These are phyloP conservation scores for Atkinsonella hypoxylon DNA, from an alignment of 2,329 filamentous ascomycete species.

Conservation along the genomic window DNA sequence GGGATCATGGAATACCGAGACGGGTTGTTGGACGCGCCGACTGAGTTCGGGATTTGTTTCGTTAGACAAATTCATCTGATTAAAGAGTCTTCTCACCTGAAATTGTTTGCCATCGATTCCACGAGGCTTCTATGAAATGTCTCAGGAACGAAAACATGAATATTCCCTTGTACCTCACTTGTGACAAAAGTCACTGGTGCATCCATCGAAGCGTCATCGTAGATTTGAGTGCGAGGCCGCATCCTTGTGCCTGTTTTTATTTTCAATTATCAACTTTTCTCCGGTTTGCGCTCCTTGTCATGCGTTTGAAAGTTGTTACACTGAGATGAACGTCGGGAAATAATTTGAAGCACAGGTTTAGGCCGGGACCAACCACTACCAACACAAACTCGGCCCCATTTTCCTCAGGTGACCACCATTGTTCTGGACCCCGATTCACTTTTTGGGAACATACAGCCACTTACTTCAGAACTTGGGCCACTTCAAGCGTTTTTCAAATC, in stretches of 20 bases:
- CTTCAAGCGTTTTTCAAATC: neutral
- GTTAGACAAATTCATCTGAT: neutral
- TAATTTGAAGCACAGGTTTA: neutral
- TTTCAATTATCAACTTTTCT: neutral
- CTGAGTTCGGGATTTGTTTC: constrained; percentile 7
- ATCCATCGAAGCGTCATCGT: constrained; percentile 4
- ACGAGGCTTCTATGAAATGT: constrained; percentile 10
- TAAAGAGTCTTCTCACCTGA: constrained; percentile 12
- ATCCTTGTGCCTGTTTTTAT: neutral
- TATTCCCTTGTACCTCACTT: constrained; percentile 11
- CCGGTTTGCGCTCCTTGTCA: neutral
- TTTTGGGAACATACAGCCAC: neutral
- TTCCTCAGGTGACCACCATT: too few species aligned
- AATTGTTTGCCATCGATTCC: constrained; percentile 12
- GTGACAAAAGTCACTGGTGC: constrained; percentile 15
- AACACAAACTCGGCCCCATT: too few species aligned
- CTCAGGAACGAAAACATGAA: constrained; percentile 17
- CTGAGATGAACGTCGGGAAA: neutral
- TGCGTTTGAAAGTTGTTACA: neutral
- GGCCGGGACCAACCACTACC: too few species aligned
- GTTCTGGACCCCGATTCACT: neutral
- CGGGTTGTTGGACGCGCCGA: constrained; percentile 14
- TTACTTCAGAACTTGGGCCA: neutral
- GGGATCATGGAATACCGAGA: constrained; percentile 15
- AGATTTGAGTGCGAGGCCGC: constrained; percentile 5